Evolutionary conservation across 495 filamentous ascomycete genomes (phyloP), one percentile per base, ranked within the genome.

Genomic region (Neurospora pannonica): DNA sequence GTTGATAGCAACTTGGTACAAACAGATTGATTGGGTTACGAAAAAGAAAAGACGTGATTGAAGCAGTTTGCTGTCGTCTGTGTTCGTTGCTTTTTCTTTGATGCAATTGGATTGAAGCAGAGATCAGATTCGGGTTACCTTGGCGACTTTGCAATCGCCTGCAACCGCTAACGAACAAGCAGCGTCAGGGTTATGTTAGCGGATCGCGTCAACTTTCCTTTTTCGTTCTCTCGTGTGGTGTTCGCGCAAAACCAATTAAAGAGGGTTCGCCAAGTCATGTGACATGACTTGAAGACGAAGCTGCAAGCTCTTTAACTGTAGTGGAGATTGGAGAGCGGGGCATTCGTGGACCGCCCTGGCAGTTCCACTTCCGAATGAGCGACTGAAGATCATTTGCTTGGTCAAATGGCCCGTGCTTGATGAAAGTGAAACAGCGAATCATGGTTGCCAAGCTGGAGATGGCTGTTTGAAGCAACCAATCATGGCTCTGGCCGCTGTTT

Each of bases 231-330:
- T 67, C 31, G 28, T 21, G 71, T 34, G 24, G 40, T 60, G 54
- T 72, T 69, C 19, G 71, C 42, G 71, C 38, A 71, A 72, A 76
- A 73, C 71, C 76, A 75, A 77, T 81, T 78, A 76, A 77, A 77
- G 7, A 15, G 4, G 70, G 15, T 17, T 28, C 79, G 76, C 80
- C 78, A 40, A 40, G 70, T 82, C 80, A 82, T 71, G 54, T 82
- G 80, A 77, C 43, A 37, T 28, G 0, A 38, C 28, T 21, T 71
- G 10, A 54, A 54, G 21, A 54, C 3, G 1, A 39, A 67, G 34
- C 34, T 36, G 71, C 71, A 43, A 71, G 38, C 38, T 71, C 34
- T 67, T 34, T 4, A 67, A 34, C 5, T 62, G 1, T 0, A 15
- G 48, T 60, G 48, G 48, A 60, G 21, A 15, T 60, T 31, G 24